Conservation (phyloP, 176 grass and related monocot species). For the Oryza glumipatula region DNA sequence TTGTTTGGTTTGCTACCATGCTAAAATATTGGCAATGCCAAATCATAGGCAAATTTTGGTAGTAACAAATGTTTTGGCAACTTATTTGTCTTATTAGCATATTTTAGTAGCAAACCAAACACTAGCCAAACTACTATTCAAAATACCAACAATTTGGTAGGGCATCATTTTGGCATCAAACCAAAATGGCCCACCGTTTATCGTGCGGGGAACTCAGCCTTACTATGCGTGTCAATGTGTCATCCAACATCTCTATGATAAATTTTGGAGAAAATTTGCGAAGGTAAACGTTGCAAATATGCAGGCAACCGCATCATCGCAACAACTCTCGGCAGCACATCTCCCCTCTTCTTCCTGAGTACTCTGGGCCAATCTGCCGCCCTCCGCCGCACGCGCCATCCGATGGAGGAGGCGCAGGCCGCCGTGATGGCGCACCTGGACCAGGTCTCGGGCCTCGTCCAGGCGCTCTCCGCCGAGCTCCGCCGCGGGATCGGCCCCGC, state of each 20-base stretch:
- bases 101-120: too few species aligned
- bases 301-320: not conserved
- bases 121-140: too few species aligned
- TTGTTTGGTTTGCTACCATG: too few species aligned
- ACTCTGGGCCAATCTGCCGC: not conserved
- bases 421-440: conserved; percentile 57
- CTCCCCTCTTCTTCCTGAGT: not conserved
- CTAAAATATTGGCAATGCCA: too few species aligned
- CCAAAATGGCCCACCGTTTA: too few species aligned
- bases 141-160: too few species aligned
- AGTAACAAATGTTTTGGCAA: too few species aligned
- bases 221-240: not conserved
- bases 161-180: too few species aligned
- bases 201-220: too few species aligned
- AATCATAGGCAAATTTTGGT: too few species aligned
- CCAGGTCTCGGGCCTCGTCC: conserved; percentile 54
- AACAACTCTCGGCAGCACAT: not conserved
- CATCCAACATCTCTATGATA: not conserved
- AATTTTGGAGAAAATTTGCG: not conserved
- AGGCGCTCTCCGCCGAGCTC: conserved; percentile 54
- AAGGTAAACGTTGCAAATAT: not conserved
- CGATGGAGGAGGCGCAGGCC: conserved; percentile 50
- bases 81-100: too few species aligned
- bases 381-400: not conserved
- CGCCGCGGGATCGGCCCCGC: conserved; percentile 52